A percentile compares a stretch with the other conserved stretches of the same genome.
phyloP scores from a whole-genome alignment of 1,284 basidiomycete species.

The Trichosporon coremiiforme region DNA sequence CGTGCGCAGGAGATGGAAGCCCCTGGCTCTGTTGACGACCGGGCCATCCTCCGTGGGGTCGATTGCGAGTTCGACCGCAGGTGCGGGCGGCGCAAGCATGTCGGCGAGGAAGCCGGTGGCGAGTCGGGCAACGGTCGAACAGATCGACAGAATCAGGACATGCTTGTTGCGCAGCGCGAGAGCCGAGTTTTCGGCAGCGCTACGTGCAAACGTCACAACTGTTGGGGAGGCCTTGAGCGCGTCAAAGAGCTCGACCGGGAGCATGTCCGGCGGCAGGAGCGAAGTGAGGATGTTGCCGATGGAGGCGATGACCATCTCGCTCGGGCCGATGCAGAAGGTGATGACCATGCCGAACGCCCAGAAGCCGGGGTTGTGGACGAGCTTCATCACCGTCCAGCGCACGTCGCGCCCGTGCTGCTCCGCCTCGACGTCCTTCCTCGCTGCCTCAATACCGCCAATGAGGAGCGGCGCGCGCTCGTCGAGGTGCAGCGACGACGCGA shows the following conservation, averaged over 20 bases:
- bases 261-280: conserved; percentile 41
- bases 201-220: conserved; percentile 21
- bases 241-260: conserved; percentile 17
- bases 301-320: conserved; percentile 54
- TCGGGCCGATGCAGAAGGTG: conserved; percentile 52
- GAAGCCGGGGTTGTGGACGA: conserved; percentile 51
- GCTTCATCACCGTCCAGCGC: conserved; percentile 43
- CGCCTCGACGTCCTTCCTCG: conserved; percentile 48
- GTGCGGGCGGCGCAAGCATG: conserved; percentile 47
- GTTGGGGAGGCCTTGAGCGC: conserved; percentile 25
- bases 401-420: conserved; percentile 43
- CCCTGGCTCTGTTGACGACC: conserved; percentile 26
- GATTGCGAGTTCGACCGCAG: conserved; percentile 33
- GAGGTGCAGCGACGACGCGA: conserved; percentile 41
- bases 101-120: conserved; percentile 52
- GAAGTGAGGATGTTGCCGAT: conserved; percentile 56
- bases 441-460: conserved; percentile 55
- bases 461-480: conserved; percentile 52
- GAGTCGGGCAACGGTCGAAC: conserved; percentile 52
- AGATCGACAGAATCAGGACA: conserved; percentile 53
- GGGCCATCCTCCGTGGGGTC: conserved; percentile 30
- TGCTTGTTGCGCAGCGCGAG: conserved; percentile 54
- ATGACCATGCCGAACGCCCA: conserved; percentile 54
- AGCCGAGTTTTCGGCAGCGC: conserved; percentile 29
- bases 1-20: conserved; percentile 45